Evolutionary conservation across 23 red algal genomes (phyloP).

Genomic region (Agarophyton chilense): DNA sequence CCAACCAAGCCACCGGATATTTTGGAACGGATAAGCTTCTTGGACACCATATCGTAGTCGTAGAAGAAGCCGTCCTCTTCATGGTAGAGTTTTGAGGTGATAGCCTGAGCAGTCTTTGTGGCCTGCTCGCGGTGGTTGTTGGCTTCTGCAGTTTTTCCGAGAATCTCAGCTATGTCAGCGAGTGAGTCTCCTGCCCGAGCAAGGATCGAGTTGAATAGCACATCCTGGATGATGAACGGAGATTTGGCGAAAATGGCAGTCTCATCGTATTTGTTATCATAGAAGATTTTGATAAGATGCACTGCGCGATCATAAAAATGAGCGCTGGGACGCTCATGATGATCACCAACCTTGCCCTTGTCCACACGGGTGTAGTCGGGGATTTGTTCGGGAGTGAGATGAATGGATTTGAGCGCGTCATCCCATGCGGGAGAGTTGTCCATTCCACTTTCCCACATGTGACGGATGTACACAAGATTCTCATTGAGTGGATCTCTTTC

Average conservation of each 20-base stretch:
- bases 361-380: slow-evolving; percentile 69
- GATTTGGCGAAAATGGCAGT: slow-evolving; percentile 13
- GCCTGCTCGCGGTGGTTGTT: background rate
- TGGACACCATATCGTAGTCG: slow-evolving; percentile 43
- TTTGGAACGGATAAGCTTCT: slow-evolving; percentile 39
- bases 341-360: slow-evolving; percentile 50
- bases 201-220: slow-evolving; percentile 65
- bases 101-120: slow-evolving; percentile 25
- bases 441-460: slow-evolving; percentile 83
- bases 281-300: slow-evolving; percentile 64
- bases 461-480: slow-evolving; percentile 62
- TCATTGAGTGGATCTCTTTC: slow-evolving; percentile 57
- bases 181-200: slow-evolving; percentile 47
- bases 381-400: slow-evolving; percentile 9
- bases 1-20: slow-evolving; percentile 61
- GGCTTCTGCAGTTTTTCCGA: slow-evolving; percentile 36
- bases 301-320: slow-evolving; percentile 63
- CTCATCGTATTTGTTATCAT: slow-evolving; percentile 63
- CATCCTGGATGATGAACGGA: slow-evolving; percentile 63
- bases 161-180: slow-evolving; percentile 50
- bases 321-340: slow-evolving; percentile 58
- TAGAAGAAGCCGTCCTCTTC: slow-evolving; percentile 50
- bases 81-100: slow-evolving; percentile 34
- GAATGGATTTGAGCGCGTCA: slow-evolving; percentile 43
- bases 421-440: slow-evolving; percentile 77